A percentile compares a stretch with the other conserved stretches of the same genome.
phyloP scores from a whole-genome alignment of 2,329 filamentous ascomycete genomes.

The Blastomyces parvus region DNA sequence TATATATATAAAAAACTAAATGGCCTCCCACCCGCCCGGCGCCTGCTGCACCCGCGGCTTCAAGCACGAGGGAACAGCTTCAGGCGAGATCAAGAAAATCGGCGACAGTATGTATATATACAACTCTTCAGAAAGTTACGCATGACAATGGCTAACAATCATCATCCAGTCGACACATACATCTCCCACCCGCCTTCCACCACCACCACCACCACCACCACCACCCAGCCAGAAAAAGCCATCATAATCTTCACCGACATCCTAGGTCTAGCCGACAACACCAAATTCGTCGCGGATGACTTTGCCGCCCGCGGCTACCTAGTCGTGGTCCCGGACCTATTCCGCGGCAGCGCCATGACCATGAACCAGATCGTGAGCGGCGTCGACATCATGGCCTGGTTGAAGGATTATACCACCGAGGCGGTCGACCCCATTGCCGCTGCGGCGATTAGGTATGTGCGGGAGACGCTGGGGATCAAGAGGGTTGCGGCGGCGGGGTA shows the following conservation, averaged over 20 bases:
- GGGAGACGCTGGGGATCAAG: slow-evolving; percentile 34
- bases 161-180: slow-evolving; percentile 48
- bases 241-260: slow-evolving; percentile 51
- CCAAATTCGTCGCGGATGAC: slow-evolving; percentile 61
- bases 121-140: background rate
- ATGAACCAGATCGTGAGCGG: slow-evolving; percentile 42
- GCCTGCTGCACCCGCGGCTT: slow-evolving; percentile 42
- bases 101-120: slow-evolving; percentile 32
- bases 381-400: slow-evolving; percentile 44
- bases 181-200: slow-evolving; percentile 40
- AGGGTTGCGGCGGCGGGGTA: slow-evolving; percentile 59
- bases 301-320: slow-evolving; percentile 65
- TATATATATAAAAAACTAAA: too few relatives aligned
- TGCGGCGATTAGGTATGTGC: slow-evolving; percentile 46
- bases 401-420: slow-evolving; percentile 35
- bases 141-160: background rate
- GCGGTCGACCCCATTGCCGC: slow-evolving; percentile 47
- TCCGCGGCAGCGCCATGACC: slow-evolving; percentile 55
- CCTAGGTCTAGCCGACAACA: slow-evolving; percentile 51
- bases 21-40: slow-evolving; percentile 45
- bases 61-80: slow-evolving; percentile 43
- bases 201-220: slow-evolving; percentile 38
- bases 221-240: slow-evolving; percentile 43
- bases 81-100: slow-evolving; percentile 41
- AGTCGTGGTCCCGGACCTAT: slow-evolving; percentile 59